Evolutionary conservation across 1,284 basidiomycete species (phyloP), one percentile per base, ranked within the genome.

Genomic region (Heterobasidion parviporum): DNA sequence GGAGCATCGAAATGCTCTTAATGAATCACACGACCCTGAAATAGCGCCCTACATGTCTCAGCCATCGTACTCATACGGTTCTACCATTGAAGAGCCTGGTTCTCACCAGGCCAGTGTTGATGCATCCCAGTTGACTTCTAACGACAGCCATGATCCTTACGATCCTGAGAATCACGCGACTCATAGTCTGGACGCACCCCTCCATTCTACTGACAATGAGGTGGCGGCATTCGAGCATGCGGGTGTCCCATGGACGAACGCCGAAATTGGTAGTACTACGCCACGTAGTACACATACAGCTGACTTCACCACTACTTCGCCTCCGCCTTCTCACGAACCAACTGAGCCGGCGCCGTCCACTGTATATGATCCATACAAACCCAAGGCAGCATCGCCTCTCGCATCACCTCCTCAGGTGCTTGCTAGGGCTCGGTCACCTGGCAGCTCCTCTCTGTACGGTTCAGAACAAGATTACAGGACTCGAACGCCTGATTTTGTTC

Each of bases 291-390:
- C 33, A 3, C n/a, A 34, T 26, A n/a, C 48, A 4, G n/a, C 38
- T 7, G 48, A 51, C 10, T 41, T 36, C 33, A 10, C 34, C 6
- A 16, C 20, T 34, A 10, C n/a, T 18, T 54, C 44, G 20, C 18
- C 36, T 26, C 26, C 53, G 41, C 20, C 34, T 26, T 53, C 52
- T 26, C n/a, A 43, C n/a, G n/a, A n/a, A 5, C 35, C 53, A 8
- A 35, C 32, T 15, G 18, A 43, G 15, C 12, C 34, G 12, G 4
- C 20, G 6, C 44, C 46, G 26, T 46, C 45, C 5, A n/a, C 44
- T 48, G 33, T 20, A 43, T 33, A 52, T 43, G 20, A 56, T 35
- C 48, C 52, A 20, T 54, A 57, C 35, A 26, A 50, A 50, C 56
- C 52, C 35, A 52, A 32, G n/a, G 55, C 20, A 16, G 6, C 50